These are phyloP conservation scores for Dactylella cylindrospora DNA, from an alignment of 2,329 filamentous ascomycete genomes.

Conservation along the genomic window DNA sequence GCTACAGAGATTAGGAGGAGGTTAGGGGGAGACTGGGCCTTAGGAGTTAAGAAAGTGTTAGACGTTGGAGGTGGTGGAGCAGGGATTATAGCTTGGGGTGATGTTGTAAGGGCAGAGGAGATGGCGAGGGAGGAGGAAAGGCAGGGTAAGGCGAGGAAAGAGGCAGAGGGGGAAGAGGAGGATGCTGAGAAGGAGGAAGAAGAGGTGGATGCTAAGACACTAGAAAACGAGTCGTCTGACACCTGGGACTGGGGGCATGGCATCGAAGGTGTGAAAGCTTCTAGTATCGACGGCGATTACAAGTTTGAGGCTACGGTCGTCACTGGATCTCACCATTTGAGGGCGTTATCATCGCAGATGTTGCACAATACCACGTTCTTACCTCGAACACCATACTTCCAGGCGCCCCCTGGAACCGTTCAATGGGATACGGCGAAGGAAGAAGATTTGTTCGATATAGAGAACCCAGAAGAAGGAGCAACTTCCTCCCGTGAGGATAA, in stretches of 20 bases:
- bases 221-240: slow-evolving; percentile 52
- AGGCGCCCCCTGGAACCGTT: slow-evolving; percentile 4
- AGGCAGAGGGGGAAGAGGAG: neutral
- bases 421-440: slow-evolving; percentile 5
- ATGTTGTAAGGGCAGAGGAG: slow-evolving; percentile 80
- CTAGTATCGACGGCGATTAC: slow-evolving; percentile 20
- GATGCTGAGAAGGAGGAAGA: neutral
- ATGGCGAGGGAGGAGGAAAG: slow-evolving; percentile 64
- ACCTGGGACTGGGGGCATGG: slow-evolving; percentile 55
- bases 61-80: slow-evolving; percentile 75
- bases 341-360: slow-evolving; percentile 72
- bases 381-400: slow-evolving; percentile 71
- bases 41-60: slow-evolving; percentile 63
- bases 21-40: slow-evolving; percentile 70
- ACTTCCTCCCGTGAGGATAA: neutral
- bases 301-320: slow-evolving; percentile 71
- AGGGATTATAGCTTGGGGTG: slow-evolving; percentile 72
- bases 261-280: slow-evolving; percentile 20
- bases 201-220: slow-evolving; percentile 48
- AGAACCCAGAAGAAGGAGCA: neutral
- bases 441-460: slow-evolving; percentile 8
- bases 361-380: slow-evolving; percentile 89
- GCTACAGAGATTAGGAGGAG: slow-evolving; percentile 74
- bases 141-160: slow-evolving; percentile 51
- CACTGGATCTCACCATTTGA: slow-evolving; percentile 71